Evolutionary conservation across 2,329 filamentous ascomycete species (phyloP).

Genomic region (Leptosphaerulina australis): DNA sequence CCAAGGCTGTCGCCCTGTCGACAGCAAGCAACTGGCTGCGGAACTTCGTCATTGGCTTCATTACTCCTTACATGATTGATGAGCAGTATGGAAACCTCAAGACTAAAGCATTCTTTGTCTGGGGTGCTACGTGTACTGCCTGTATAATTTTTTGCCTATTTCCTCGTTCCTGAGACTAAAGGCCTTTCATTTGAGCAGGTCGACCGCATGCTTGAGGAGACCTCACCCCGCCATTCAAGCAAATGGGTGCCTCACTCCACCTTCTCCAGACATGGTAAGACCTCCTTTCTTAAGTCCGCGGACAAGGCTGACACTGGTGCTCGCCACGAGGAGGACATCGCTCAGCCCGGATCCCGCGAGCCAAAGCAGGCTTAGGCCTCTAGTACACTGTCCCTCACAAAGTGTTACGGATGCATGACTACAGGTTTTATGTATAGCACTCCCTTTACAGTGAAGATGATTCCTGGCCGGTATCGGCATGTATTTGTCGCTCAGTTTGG

Average conservation of each 20-base stretch:
- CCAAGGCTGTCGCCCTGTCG: constrained; percentile 83
- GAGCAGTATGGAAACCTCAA: constrained; percentile 68
- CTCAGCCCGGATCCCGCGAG: neutral
- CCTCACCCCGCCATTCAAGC: constrained; percentile 72
- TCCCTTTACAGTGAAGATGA: neutral
- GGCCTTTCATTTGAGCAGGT: constrained; percentile 79
- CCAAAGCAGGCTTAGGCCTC: neutral
- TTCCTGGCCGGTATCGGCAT: too few relatives aligned
- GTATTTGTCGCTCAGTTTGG: too few relatives aligned
- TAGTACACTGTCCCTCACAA: neutral
- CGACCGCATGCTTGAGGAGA: constrained; percentile 85
- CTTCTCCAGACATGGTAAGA: constrained; percentile 56
- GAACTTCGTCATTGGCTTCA: constrained; percentile 67
- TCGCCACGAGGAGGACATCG: constrained; percentile 5
- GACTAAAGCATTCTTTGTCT: constrained; percentile 61
- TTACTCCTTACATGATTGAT: constrained; percentile 74
- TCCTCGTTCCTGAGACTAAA: constrained; percentile 78
- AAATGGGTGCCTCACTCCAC: constrained; percentile 74
- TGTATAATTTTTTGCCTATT: constrained; percentile 71
- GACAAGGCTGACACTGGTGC: constrained; percentile 10
- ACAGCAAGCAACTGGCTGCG: constrained; percentile 92
- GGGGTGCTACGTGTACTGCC: constrained; percentile 58
- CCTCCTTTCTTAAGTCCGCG: constrained; percentile 6
- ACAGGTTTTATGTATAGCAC: neutral
- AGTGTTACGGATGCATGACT: neutral